Percentiles rank a stretch among this genome's conserved stretches.
phyloP scores from a whole-genome alignment of 306 rosid species.

The Albizia julibrissin region DNA sequence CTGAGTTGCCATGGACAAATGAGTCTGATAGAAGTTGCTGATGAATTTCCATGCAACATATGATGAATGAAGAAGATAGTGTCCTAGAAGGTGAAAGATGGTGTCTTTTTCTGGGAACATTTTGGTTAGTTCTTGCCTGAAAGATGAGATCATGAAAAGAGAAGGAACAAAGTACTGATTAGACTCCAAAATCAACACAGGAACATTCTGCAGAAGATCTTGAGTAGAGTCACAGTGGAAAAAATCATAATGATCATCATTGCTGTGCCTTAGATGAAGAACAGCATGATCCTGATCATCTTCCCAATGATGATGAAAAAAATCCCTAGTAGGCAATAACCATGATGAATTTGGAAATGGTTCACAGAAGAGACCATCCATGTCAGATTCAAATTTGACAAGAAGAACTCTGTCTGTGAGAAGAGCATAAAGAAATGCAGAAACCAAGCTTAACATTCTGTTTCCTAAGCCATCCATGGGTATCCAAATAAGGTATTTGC shows the following conservation, averaged over 20 bases:
- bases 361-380: background rate
- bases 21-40: background rate
- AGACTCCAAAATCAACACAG: background rate
- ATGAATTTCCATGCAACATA: background rate
- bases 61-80: background rate
- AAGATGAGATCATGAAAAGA: background rate
- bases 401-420: background rate
- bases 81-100: background rate
- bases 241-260: background rate
- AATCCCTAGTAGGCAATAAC: background rate
- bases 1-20: background rate
- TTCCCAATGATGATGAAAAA: background rate
- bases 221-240: background rate
- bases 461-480: background rate
- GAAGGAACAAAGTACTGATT: background rate
- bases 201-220: background rate
- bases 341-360: background rate
- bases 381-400: background rate
- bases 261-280: background rate
- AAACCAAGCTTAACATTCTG: background rate
- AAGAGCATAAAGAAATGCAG: slow-evolving; percentile 2
- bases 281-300: background rate
- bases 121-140: background rate
- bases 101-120: background rate
- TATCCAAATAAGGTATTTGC: background rate